Evolutionary conservation across 2,329 filamentous ascomycete genomes (phyloP).

Genomic region (Alternaria arbusti): DNA sequence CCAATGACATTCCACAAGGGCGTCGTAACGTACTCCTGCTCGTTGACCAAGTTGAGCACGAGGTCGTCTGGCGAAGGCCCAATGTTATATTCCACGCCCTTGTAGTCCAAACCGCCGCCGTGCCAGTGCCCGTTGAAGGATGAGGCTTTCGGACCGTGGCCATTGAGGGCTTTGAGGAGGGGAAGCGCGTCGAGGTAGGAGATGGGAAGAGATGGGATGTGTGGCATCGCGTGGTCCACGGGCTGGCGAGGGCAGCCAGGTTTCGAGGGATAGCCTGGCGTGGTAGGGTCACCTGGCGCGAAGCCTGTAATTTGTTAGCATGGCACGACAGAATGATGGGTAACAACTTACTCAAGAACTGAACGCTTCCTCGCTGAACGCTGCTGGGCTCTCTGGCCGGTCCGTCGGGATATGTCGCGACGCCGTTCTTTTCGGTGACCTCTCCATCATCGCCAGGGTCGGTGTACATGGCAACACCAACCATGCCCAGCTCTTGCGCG

Average conservation of each 20-base stretch:
- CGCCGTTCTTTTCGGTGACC: constrained; percentile 80
- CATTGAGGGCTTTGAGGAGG: constrained; percentile 87
- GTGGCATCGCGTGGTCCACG: constrained; percentile 73
- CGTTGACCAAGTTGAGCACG: constrained; percentile 57
- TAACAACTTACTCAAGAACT: constrained; percentile 58
- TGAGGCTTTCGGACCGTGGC: constrained; percentile 78
- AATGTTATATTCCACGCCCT: constrained; percentile 83
- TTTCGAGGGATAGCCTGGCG: constrained; percentile 90
- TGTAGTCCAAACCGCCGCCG: constrained; percentile 75
- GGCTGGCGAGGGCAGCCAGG: constrained; percentile 81
- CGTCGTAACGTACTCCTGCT: constrained; percentile 58
- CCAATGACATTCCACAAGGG: constrained; percentile 79
- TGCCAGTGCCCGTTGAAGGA: constrained; percentile 78
- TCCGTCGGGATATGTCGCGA: constrained; percentile 80
- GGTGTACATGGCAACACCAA: constrained; percentile 82
- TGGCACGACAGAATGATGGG: background rate
- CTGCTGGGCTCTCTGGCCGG: constrained; percentile 86
- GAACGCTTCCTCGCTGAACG: constrained; percentile 86
- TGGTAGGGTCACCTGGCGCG: constrained; percentile 79
- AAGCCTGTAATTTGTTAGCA: constrained; percentile 53
- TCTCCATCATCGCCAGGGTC: constrained; percentile 90
- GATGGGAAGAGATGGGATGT: constrained; percentile 89
- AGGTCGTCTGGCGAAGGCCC: constrained; percentile 78
- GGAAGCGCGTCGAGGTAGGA: constrained; percentile 88
- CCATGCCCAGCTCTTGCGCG: constrained; percentile 87